These are phyloP conservation scores for Rhizopus sp. DNA, from an alignment of 371 early-diverging fungal species.

Conservation along the genomic window DNA sequence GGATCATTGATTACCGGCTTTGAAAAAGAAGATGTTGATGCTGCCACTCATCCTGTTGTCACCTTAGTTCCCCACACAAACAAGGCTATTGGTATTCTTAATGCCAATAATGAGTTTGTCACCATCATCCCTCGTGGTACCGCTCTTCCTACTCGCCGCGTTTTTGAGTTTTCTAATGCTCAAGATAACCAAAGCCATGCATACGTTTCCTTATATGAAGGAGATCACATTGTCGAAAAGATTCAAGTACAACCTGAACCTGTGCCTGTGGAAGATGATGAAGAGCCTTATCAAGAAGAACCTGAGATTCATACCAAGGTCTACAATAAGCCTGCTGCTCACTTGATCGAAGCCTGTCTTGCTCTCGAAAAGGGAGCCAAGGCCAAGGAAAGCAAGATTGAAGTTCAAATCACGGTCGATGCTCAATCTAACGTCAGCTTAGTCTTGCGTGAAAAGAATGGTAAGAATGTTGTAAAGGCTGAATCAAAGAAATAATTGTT, in stretches of 20 bases:
- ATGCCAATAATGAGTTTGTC: constrained; percentile 72
- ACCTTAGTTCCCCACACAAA: constrained; percentile 69
- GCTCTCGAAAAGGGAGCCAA: constrained; percentile 54
- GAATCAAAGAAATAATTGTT: constrained; percentile 38
- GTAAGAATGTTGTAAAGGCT: constrained; percentile 53
- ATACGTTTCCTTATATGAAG: constrained; percentile 85
- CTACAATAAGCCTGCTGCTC: constrained; percentile 56
- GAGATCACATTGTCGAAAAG: constrained; percentile 64
- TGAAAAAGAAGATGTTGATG: constrained; percentile 57
- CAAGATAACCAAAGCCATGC: constrained; percentile 73
- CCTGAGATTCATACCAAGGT: constrained; percentile 55
- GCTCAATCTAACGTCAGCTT: constrained; percentile 50
- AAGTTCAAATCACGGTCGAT: constrained; percentile 63
- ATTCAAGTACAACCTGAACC: constrained; percentile 58
- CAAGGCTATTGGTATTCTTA: constrained; percentile 80
- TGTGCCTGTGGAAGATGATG: constrained; percentile 54
- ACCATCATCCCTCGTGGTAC: constrained; percentile 81
- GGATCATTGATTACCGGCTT: constrained; percentile 69
- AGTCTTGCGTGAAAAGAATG: constrained; percentile 63
- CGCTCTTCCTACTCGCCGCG: constrained; percentile 83
- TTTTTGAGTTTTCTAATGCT: constrained; percentile 70
- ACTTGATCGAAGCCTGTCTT: constrained; percentile 59
- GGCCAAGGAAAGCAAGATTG: constrained; percentile 57
- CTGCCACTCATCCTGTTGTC: constrained; percentile 60
- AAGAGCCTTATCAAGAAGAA: constrained; percentile 52